Percentiles rank a stretch among this genome's conserved stretches.
Conservation (phyloP, 1,284 basidiomycete species). For the Porogramme epimiltina region DNA sequence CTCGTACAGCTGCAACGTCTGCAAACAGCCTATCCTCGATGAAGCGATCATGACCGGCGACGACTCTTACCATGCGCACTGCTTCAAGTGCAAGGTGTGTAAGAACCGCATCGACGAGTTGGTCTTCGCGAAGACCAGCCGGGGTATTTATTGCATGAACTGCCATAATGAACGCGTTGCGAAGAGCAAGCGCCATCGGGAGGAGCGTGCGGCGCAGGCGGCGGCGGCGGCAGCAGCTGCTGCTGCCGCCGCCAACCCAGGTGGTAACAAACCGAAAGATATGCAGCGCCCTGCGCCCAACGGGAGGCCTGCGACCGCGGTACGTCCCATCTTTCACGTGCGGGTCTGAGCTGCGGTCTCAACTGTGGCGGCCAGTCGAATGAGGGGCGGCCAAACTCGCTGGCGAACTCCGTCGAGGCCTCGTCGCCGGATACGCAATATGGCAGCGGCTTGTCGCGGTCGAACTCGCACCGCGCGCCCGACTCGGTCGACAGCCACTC, state of each 20-base stretch:
- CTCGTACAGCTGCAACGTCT: slow-evolving; percentile 95
- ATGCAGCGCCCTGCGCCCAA: slow-evolving; percentile 2
- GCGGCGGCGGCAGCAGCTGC: slow-evolving; percentile 10
- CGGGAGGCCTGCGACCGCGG: slow-evolving; percentile 10
- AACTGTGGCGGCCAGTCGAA: slow-evolving; percentile 6
- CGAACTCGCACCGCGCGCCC: slow-evolving; percentile 14
- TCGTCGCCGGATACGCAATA: slow-evolving; percentile 18
- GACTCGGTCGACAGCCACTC: slow-evolving; percentile 19
- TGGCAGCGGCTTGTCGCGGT: slow-evolving; percentile 15
- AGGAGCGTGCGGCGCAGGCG: slow-evolving; percentile 54
- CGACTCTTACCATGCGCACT: slow-evolving; percentile 97
- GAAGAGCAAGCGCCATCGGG: slow-evolving; percentile 86
- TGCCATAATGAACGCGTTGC: slow-evolving; percentile 98
- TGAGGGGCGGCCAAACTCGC: slow-evolving; percentile 13
- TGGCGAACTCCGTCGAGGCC: slow-evolving; percentile 11
- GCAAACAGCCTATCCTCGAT: slow-evolving; percentile 89
- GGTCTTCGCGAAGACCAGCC: slow-evolving; percentile 97
- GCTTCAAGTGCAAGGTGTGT: slow-evolving; percentile 98
- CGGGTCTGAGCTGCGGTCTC: neutral
- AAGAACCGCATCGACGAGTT: slow-evolving; percentile 95
- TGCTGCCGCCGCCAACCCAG: too few relatives aligned
- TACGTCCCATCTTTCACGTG: slow-evolving; percentile 7
- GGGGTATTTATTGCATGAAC: slow-evolving; percentile 97
- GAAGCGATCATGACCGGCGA: slow-evolving; percentile 99
- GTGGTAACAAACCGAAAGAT: too few relatives aligned